Percentiles rank a stretch among this genome's conserved stretches.
Conservation (phyloP, 2,329 filamentous ascomycete species). For the Torrubiella hemipterigena region DNA sequence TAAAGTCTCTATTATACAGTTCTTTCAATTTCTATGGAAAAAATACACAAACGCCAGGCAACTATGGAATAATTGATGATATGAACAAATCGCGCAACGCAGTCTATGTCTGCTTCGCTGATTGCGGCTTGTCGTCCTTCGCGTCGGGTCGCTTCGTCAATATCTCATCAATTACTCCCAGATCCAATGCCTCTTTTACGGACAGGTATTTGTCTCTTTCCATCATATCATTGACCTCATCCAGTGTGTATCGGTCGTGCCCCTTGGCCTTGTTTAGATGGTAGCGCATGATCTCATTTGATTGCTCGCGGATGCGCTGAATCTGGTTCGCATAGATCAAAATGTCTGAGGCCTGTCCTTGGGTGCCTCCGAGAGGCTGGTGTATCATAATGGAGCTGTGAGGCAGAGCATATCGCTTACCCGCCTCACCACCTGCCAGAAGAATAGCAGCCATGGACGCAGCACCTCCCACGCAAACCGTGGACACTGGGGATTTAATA, state of each 20-base stretch:
- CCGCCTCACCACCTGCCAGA: conserved; percentile 72
- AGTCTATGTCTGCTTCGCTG: conserved; percentile 7
- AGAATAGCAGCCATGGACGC: conserved; percentile 91
- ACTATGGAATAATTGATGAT: too few relatives aligned
- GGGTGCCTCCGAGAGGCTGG: conserved; percentile 70
- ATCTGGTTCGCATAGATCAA: conserved; percentile 98
- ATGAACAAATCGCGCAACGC: too few relatives aligned
- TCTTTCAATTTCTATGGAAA: too few relatives aligned
- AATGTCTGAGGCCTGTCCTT: conserved; percentile 65
- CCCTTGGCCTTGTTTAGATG: conserved; percentile 73
- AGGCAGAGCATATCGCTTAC: conserved; percentile 80
- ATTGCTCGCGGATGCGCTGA: conserved; percentile 66
- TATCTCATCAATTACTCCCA: conserved; percentile 89
- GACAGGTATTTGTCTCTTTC: conserved; percentile 93
- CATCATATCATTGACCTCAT: conserved; percentile 90
- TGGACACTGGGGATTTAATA: conserved; percentile 84
- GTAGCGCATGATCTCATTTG: conserved; percentile 80
- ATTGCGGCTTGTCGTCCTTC: conserved; percentile 20
- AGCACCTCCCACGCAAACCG: conserved; percentile 88
- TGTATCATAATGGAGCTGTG: conserved; percentile 96
- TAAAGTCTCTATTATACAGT: too few relatives aligned
- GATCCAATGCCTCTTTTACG: conserved; percentile 74
- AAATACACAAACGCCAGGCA: too few relatives aligned
- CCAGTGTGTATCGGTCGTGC: conserved; percentile 62
- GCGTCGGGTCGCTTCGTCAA: conserved; percentile 49